Evolutionary conservation across 2,329 filamentous ascomycete species (phyloP), one percentile per base, ranked within the genome.

Genomic region (Akanthomyces dipterigenus): DNA sequence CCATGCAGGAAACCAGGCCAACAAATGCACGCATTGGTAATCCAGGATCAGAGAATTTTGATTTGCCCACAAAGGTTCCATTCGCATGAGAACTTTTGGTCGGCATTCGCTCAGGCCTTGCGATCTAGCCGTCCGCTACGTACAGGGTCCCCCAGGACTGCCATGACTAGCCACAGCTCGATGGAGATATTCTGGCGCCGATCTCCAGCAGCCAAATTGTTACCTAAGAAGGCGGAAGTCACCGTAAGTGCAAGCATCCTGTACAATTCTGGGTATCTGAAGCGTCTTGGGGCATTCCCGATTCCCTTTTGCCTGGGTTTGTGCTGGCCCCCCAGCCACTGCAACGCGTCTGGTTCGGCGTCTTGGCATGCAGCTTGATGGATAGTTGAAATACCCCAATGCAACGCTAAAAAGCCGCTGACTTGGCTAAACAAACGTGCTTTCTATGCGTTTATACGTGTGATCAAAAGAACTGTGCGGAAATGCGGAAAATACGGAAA

Each of bases 31-130:
- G 43, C 42, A 57, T 57, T 49, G 43, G 43, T 49, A 57, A 57
- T 49, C 20, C 22, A 9, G 4, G 34, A 57, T 34, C 11, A 18
- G 26, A 24, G 31, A 6, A 16, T 26, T 48, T 9, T 38, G 12
- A 57, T 48, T 57, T 48, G 55, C 5, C 20, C 55, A 26, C 28
- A 26, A 38, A 45, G 28, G 12, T 16, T 12, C 34, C 34, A 40
- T 53, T 2, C 11, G 54, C 54, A 57, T 56, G 4, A 55, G 51
- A 48, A 48, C 55, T 57, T 57, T 57, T 57, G 55, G 24, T 57
- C 55, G 55, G 42, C 42, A 38, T 36, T 57, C 26, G 43, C 26
- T 28, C n/a, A 20, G 28, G 14, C 42, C 1, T 22, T 36, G 28
- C 22, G 9, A 16, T 22, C n/a, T 36, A 6, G 22, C 14, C 22